Evolutionary conservation across 306 rosid species (phyloP), one percentile per base, ranked within the genome.

Genomic region (Oxytropis ochrocephala): DNA sequence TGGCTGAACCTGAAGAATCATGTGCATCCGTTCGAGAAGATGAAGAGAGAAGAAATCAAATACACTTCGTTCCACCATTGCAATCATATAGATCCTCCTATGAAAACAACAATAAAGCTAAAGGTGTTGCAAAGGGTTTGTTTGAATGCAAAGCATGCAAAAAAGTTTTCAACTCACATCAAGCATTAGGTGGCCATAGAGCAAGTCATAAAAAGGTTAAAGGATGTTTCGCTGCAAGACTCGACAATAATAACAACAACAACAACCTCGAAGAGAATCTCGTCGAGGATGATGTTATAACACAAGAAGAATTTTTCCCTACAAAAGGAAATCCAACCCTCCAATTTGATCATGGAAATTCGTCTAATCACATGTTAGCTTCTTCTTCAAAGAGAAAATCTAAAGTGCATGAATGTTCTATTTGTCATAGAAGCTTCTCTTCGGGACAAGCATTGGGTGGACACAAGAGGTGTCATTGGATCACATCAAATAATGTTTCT

Each of bases 131-230:
- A 2, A 86, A 80, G 35, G 88, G 91, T 0, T 55, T 85, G 79
- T 94, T 91, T 38, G 97, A 94, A 79, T 94, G 97, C 75, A 94
- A 89, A 83, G 96, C 99, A 12, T 91, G 99, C 76, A 91, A 91
- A 75, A 91, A 94, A 64, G 95, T 94, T 0, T 94, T 94, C 83
- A 91, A 87, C 58, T 94, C 99, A 3, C 99, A 94, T 55, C 99
- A 94, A 77, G 99, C 99, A 7, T 80, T 94, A 39, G 99, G 99
- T 0, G 99, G 99, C 3, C 99, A 94, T 11, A 83, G 99, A 60
- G 99, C 99, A 0, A 88, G 97, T 83, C 97, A 94, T 75, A 94
- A 94, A 74, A 94, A 94, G 30, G 99, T 94, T 29, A 94, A 94
- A 35, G 99, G 99, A 0, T 94, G 99, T 69, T 94, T 87, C n/a